A percentile compares a stretch with the other conserved stretches of the same genome.
Evolutionary conservation across 441 rosid species (phyloP).

Genomic region (Brassica balearica): DNA sequence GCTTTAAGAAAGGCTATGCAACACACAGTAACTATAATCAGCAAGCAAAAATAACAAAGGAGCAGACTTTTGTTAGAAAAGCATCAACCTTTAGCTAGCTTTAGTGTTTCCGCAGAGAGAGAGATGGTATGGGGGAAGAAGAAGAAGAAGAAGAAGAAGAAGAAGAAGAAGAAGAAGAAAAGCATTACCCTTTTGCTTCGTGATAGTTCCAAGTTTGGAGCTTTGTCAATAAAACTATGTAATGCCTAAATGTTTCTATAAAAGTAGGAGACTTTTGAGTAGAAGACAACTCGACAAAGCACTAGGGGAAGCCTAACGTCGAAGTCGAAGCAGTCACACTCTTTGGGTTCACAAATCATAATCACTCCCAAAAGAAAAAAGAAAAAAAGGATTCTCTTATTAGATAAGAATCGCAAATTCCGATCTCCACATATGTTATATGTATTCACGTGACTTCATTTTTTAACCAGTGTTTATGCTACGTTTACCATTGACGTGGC

Average conservation of each 20-base stretch:
- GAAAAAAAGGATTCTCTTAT: constrained; percentile 14
- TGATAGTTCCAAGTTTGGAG: constrained; percentile 26
- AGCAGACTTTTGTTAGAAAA: constrained; percentile 2
- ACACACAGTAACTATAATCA: neutral
- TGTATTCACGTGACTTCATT: constrained; percentile 20
- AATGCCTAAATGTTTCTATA: neutral
- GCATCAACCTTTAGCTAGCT: neutral
- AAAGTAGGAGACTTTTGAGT: constrained; percentile 12
- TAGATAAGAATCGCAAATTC: constrained; percentile 30
- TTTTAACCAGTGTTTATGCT: constrained; percentile 6
- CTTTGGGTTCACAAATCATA: constrained; percentile 31
- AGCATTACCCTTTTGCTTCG: constrained; percentile 31
- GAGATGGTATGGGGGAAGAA: neutral
- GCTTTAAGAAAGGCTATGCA: neutral
- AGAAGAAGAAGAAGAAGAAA: constrained; percentile 16
- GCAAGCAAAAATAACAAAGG: constrained; percentile 6
- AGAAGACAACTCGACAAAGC: constrained; percentile 31
- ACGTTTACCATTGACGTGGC: neutral
- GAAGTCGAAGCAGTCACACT: constrained; percentile 26
- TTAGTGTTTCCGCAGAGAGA: neutral
- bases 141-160: constrained; percentile 8
- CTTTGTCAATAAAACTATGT: constrained; percentile 17
- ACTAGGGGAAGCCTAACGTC: constrained; percentile 25
- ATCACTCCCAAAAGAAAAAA: neutral
- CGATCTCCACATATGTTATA: constrained; percentile 19